Evolutionary conservation across 257 asterid species (phyloP).

Genomic region (Capsicum pubescens): DNA sequence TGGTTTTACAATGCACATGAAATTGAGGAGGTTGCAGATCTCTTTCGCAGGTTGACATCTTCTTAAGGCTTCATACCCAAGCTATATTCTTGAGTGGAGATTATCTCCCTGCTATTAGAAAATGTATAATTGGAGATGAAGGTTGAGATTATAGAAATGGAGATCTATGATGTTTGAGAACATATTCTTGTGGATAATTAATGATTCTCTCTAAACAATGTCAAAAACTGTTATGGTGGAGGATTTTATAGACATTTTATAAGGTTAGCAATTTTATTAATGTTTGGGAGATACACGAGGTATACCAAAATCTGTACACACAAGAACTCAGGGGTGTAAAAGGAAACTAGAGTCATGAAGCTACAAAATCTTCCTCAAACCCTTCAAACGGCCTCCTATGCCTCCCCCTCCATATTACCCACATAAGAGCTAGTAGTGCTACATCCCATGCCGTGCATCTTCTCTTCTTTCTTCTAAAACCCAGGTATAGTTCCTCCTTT

Average conservation of each 20-base stretch:
- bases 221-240: slow-evolving; percentile 5
- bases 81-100: neutral
- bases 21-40: slow-evolving; percentile 70
- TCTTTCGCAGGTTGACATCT: slow-evolving; percentile 67
- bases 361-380: slow-evolving; percentile 7
- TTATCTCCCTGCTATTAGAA: neutral
- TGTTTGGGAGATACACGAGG: neutral
- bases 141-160: slow-evolving; percentile 2
- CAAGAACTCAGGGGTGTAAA: neutral
- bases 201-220: neutral
- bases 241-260: neutral
- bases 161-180: neutral
- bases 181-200: neutral
- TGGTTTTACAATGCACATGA: slow-evolving; percentile 84
- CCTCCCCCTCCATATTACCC: neutral
- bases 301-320: neutral
- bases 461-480: neutral
- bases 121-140: neutral
- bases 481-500: neutral
- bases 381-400: neutral
- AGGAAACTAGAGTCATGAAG: neutral
- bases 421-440: neutral
- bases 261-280: neutral
- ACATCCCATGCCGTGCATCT: slow-evolving; percentile 8
- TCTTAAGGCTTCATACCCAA: slow-evolving; percentile 1